Base-by-base conservation (phyloP, 345 rosid genomes). In the Acer yangbiense region DNA sequence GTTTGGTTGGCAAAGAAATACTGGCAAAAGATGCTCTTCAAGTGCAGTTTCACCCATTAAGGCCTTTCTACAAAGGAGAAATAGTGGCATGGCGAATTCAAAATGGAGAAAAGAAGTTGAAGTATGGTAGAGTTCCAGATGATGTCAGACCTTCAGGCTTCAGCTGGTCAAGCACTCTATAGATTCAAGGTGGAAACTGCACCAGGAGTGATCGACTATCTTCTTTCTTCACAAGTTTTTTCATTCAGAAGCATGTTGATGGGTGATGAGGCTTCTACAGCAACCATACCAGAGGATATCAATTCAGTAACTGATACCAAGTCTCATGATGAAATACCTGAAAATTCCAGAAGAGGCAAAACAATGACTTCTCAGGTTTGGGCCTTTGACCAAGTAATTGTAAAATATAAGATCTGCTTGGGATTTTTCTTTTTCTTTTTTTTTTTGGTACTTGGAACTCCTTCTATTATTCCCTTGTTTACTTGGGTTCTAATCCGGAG, bases 11-110 rank as follows among this genome's bases (percentile, higher is more conserved):
- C 43, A 89, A 87, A 80, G 95, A 93, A 79, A 88, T 93, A 83
- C 79, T 86, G 78, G 88, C 98, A 68, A 90, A 87, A 79, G 98
- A 93, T 86, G 97, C 95, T 76, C 84, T 86, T 77, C 97, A 87
- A 64, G 95, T 93, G 80, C 98, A 95, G 63, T 88, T 95, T 80
- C 97, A 93, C 74, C 98, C 98, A 2, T 74, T 91, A 85, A 90
- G 98, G 80, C 98, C 98, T 68, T 95, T 95, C 76, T 95, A 95
- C 83, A 90, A 80, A 77, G 98, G 95, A 79, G 98, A 94, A 84
- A 89, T 94, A 76, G 93, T 94, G 79, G 97, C 98, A 81, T 94
- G 97, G 95, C 86, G 93, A 78, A 77, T 78, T 50, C 89, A 91
- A 76, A 86, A 85, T 84, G 93, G 95, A 70, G 94, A 94, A n/a